Conservation (phyloP, 495 filamentous ascomycete species). For the Annulohypoxylon stygium region DNA sequence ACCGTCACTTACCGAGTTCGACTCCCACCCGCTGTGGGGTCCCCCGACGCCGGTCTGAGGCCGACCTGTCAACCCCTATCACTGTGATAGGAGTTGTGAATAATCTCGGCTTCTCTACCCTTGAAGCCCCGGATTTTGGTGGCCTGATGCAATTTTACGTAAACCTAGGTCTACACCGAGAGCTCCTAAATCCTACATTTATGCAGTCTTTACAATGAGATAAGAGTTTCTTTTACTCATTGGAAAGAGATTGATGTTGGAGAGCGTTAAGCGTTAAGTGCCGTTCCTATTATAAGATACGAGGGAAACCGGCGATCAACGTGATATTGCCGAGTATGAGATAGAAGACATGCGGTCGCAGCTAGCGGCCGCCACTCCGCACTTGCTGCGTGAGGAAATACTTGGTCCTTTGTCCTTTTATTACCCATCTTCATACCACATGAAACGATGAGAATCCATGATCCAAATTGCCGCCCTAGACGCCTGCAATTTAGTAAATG, state of each 20-base stretch:
- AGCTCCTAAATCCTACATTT: not conserved
- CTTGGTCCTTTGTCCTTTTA: not conserved
- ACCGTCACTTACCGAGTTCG: slow-evolving; percentile 30
- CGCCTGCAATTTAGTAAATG: not conserved
- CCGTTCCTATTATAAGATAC: not conserved
- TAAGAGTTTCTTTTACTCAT: not conserved
- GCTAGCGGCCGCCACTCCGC: not conserved
- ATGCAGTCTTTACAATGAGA: not conserved
- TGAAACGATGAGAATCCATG: not conserved
- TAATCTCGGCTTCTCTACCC: slow-evolving; percentile 3
- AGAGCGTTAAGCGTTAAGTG: not conserved
- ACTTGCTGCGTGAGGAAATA: not conserved
- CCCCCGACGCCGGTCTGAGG: slow-evolving; percentile 37
- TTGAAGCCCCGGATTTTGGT: not conserved
- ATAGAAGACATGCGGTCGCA: not conserved
- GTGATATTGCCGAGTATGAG: not conserved
- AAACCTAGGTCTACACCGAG: not conserved
- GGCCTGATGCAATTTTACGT: not conserved
- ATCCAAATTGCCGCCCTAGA: not conserved
- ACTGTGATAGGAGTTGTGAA: slow-evolving; percentile 5
- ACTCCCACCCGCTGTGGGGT: slow-evolving; percentile 38
- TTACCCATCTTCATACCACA: not conserved
- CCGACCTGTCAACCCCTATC: slow-evolving; percentile 25
- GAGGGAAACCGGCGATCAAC: not conserved
- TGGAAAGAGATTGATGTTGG: not conserved